phyloP scores from a whole-genome alignment of 257 asterid species.

The Cynanchum wilfordii region DNA sequence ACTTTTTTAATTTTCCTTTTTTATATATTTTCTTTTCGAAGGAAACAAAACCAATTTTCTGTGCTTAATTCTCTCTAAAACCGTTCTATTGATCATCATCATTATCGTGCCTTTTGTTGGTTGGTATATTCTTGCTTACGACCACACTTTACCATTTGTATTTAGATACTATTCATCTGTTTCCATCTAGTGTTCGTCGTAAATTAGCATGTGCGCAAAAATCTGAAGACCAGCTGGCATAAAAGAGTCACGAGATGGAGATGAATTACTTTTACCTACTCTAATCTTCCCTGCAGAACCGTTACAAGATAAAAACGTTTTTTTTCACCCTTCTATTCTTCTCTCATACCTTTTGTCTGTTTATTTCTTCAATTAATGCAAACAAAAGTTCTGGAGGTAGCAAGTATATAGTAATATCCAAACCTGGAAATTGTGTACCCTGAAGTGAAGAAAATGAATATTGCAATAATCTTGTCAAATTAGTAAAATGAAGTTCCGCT shows the following conservation, averaged over 20 bases:
- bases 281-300: neutral
- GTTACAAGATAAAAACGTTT: neutral
- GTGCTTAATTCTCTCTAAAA: neutral
- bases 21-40: neutral
- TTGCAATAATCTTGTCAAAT: neutral
- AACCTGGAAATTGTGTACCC: neutral
- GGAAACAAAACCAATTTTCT: too few relatives aligned
- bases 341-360: neutral
- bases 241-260: slow-evolving; percentile 11
- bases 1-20: neutral
- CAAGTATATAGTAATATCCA: neutral
- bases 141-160: neutral
- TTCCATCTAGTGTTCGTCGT: neutral
- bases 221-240: neutral
- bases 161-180: neutral
- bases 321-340: neutral
- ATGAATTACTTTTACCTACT: slow-evolving; percentile 7
- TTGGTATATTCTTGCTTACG: neutral
- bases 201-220: slow-evolving; percentile 1
- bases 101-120: neutral
- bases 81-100: neutral
- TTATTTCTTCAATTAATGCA: neutral
- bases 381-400: neutral
- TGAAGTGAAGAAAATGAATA: neutral
- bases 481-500: neutral